Evolutionary conservation across 1,284 basidiomycete species (phyloP).

Genomic region (Trametes pubescens): DNA sequence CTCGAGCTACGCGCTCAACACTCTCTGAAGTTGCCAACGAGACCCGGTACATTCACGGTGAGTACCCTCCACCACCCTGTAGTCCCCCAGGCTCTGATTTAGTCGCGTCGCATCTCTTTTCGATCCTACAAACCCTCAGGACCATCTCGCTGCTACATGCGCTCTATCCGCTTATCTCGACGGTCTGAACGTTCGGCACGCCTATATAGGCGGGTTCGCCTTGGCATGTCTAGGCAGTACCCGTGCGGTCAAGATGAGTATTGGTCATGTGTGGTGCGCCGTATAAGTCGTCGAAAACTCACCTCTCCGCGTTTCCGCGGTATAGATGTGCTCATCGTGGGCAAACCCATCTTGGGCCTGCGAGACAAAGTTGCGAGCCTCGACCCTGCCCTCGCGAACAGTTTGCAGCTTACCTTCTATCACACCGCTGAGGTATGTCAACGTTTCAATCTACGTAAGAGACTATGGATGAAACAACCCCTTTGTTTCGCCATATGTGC

Average conservation of each 20-base stretch:
- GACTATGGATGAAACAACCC: too few species aligned
- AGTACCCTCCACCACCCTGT: not conserved
- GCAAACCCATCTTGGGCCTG: constrained; percentile 32
- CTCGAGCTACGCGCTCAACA: not conserved
- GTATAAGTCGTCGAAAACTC: not conserved
- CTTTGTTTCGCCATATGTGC: too few species aligned
- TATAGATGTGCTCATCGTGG: constrained; percentile 47
- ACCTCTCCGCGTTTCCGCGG: constrained; percentile 34
- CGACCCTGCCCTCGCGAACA: constrained; percentile 38
- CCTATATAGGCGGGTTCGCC: constrained; percentile 47
- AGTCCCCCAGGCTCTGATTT: not conserved
- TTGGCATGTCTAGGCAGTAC: constrained; percentile 44
- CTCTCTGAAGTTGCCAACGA: not conserved
- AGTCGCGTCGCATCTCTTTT: constrained; percentile 17
- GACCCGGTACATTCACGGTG: not conserved
- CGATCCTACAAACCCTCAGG: constrained; percentile 34
- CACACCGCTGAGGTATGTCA: constrained; percentile 38
- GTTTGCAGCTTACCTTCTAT: constrained; percentile 40
- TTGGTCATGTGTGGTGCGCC: not conserved
- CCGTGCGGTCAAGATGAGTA: constrained; percentile 42
- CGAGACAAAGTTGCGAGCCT: constrained; percentile 36
- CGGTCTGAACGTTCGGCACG: constrained; percentile 37
- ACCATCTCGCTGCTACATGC: constrained; percentile 37
- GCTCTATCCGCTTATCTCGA: constrained; percentile 37
- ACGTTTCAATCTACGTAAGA: too few species aligned